phyloP scores from a whole-genome alignment of 768 basidiomycete genomes.

The Nidularia pulvinata region DNA sequence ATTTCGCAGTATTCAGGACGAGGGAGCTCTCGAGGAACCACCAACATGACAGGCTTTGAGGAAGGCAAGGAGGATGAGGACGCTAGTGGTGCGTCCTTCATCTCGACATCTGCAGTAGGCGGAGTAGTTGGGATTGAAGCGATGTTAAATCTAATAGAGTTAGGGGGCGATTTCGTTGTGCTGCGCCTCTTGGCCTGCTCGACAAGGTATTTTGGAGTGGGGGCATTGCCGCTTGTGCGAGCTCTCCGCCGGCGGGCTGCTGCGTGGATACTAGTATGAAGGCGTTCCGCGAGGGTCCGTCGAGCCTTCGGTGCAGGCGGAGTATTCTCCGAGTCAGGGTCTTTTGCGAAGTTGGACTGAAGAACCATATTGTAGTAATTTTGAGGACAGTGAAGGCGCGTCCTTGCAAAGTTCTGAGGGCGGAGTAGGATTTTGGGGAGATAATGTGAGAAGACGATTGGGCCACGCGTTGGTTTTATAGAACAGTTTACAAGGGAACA shows the following conservation, averaged over 20 bases:
- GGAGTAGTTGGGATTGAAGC: constrained; percentile 3
- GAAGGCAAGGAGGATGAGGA: constrained; percentile 18
- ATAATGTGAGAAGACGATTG: too few relatives aligned
- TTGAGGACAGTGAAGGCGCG: too few relatives aligned
- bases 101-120: constrained; percentile 24
- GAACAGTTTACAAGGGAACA: not conserved
- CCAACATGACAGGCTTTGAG: constrained; percentile 11
- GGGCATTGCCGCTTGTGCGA: constrained; percentile 18
- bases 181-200: constrained; percentile 36
- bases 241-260: constrained; percentile 38
- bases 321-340: constrained; percentile 7
- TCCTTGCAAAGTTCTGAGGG: too few relatives aligned
- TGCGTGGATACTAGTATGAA: constrained; percentile 14
- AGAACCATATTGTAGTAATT: constrained; percentile 19
- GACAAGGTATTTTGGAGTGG: constrained; percentile 27
- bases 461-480: not conserved
- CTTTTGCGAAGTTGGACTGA: constrained; percentile 14
- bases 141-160: constrained; percentile 23
- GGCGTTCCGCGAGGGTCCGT: constrained; percentile 13
- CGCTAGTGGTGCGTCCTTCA: constrained; percentile 19
- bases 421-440: too few relatives aligned
- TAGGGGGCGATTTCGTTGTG: constrained; percentile 14
- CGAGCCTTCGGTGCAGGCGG: constrained; percentile 6
- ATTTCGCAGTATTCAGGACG: constrained; percentile 52
- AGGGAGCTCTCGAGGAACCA: constrained; percentile 51